Conservation (phyloP, 495 filamentous ascomycete species). For the Lepidopterella palustris region DNA sequence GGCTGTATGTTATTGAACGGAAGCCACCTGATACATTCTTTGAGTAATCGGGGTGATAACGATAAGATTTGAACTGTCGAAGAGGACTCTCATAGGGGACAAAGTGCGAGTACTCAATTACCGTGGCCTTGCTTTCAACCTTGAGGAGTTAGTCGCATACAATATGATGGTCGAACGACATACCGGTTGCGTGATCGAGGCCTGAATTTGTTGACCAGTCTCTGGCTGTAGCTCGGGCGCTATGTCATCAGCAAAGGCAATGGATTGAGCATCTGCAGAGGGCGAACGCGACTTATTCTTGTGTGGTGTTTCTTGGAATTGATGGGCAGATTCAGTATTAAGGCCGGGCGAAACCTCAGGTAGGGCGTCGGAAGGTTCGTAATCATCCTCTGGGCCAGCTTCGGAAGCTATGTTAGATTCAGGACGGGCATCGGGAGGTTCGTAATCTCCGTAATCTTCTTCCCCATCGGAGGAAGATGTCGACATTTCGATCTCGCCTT, state of each 20-base stretch:
- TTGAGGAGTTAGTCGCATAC: neutral
- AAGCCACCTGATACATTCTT: conserved; percentile 66
- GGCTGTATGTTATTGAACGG: conserved; percentile 87
- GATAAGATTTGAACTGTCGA: conserved; percentile 75
- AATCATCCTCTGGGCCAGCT: neutral
- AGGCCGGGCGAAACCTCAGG: neutral
- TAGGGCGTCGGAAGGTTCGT: neutral
- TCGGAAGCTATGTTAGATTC: neutral
- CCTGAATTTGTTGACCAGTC: neutral
- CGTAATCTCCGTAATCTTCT: conserved; percentile 19
- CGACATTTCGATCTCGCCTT: conserved; percentile 23
- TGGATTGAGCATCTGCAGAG: neutral
- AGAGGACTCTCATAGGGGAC: conserved; percentile 78
- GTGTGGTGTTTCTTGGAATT: neutral
- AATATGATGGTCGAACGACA: neutral
- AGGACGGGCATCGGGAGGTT: conserved; percentile 8
- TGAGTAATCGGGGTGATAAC: conserved; percentile 73
- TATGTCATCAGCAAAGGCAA: conserved; percentile 20
- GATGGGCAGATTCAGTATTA: neutral
- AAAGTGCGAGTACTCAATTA: conserved; percentile 39
- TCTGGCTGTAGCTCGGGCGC: conserved; percentile 11
- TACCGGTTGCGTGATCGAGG: conserved; percentile 8
- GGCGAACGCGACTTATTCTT: neutral
- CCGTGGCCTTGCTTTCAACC: conserved; percentile 6
- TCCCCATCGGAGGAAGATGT: conserved; percentile 13